Evolutionary conservation across 2,329 filamentous ascomycete genomes (phyloP).

Genomic region (Rhinocladiella similis): DNA sequence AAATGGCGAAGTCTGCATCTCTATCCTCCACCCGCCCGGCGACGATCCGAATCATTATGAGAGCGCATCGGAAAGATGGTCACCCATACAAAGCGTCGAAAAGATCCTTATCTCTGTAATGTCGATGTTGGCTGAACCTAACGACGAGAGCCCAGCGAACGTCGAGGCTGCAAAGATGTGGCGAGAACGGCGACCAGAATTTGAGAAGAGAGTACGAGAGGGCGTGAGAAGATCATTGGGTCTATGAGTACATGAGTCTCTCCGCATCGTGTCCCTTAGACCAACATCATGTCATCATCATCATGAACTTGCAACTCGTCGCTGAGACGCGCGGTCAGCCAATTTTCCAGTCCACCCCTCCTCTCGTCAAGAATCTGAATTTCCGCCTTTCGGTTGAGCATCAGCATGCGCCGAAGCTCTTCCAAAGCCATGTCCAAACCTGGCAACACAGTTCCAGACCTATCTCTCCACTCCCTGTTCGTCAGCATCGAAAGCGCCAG

Average conservation of each 20-base stretch:
- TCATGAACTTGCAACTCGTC: background rate
- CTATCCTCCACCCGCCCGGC: conserved; percentile 93
- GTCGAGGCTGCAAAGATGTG: conserved; percentile 97
- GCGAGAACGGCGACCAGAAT: conserved; percentile 79
- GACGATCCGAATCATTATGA: conserved; percentile 99
- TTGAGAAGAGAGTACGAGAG: conserved; percentile 81
- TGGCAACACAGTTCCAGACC: conserved; percentile 41
- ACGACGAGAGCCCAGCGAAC: conserved; percentile 95
- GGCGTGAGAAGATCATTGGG: conserved; percentile 79
- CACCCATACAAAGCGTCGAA: conserved; percentile 93
- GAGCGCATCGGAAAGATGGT: conserved; percentile 92
- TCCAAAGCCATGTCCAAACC: conserved; percentile 40
- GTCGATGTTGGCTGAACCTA: conserved; percentile 97
- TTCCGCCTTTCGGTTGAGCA: conserved; percentile 63
- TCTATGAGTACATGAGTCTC: conserved; percentile 40
- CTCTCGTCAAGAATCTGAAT: conserved; percentile 56
- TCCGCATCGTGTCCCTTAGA: background rate
- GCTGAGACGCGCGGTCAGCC: conserved; percentile 36
- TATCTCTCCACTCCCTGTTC: conserved; percentile 54
- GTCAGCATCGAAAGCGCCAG: conserved; percentile 48
- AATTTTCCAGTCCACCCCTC: conserved; percentile 42
- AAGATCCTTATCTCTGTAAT: conserved; percentile 97
- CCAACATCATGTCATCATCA: background rate
- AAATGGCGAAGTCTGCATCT: conserved; percentile 92
- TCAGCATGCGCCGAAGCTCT: conserved; percentile 62